Base-by-base conservation (phyloP, 1,139 yeast species). In the Saccharomyces hybrid region DNA sequence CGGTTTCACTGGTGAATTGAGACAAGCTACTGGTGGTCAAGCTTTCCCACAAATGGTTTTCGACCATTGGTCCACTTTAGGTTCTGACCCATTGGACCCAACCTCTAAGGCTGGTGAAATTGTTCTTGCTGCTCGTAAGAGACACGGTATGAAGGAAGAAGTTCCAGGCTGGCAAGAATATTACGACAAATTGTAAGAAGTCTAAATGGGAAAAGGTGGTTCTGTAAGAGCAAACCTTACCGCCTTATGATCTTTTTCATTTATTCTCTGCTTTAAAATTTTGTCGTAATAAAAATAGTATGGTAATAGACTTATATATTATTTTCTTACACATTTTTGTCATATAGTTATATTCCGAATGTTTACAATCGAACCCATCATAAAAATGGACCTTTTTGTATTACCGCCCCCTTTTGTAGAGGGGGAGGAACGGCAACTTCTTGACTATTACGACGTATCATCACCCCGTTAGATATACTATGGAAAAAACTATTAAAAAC, bases 1-100 rank as follows among this genome's bases (percentile, higher is more conserved):
- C 86, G 99, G 99, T 87, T 93, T 93, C 97, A 87, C 97, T 72
- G 93, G 95, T 81, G 96, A 90, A 75, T 88, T 93, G 76, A 90
- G 99, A 86, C 97, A 91, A 82, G 97, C 98, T 74, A 93, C 99
- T 73, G 97, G 97, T 88, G 99, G 99, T 80, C 99, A 93, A 85
- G 99, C 99, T 78, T 93, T 93, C 98, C 99, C 99, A 81, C 98
- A 91, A 83, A 84, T 93, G 95, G 93, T 93, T 78, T 93, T 93
- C 80, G 98, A 91, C 78, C 99, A 93, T 79, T 93, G 98, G 98
- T 82, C 89, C 67, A 78, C 87, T 72, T 81, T 93, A 82, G 73
- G 75, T 69, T 96, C 97, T 79, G 95, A 89, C 78, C 96, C 95
- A 75, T 79, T 88, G 70, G 98, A 93, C 80, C 85, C 91, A 74